These are phyloP conservation scores for Silene vulgaris DNA, from an alignment of 179 eudicot genomes.

Conservation along the genomic window DNA sequence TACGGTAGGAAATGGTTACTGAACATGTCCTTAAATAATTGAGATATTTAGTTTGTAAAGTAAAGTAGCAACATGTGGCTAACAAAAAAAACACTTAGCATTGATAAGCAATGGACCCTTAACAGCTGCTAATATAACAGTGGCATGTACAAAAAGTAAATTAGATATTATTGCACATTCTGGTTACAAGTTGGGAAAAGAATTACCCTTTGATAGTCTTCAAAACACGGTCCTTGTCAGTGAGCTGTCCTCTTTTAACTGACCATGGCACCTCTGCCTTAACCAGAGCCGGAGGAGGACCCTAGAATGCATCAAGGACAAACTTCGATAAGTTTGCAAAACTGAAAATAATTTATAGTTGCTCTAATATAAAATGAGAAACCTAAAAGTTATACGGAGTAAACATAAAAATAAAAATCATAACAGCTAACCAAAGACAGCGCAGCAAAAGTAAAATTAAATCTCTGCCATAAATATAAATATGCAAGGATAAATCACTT, in stretches of 20 bases:
- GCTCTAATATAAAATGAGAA: neutral
- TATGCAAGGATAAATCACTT: neutral
- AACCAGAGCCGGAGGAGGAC: constrained; percentile 67
- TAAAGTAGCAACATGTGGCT: neutral
- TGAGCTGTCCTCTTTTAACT: constrained; percentile 66
- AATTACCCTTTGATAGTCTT: constrained; percentile 95
- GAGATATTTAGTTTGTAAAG: neutral
- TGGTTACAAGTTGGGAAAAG: neutral
- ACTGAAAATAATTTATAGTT: neutral
- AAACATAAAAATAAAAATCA: neutral
- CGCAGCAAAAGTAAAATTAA: neutral
- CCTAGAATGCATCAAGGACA: constrained; percentile 38
- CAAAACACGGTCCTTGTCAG: constrained; percentile 85
- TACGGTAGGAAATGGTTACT: neutral
- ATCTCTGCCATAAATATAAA: neutral
- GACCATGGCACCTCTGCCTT: constrained; percentile 99
- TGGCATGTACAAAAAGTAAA: neutral
- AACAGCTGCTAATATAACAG: neutral
- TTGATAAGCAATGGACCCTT: neutral
- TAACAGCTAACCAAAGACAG: neutral
- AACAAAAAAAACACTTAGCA: too few species aligned
- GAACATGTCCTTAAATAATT: neutral
- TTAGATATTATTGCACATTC: neutral
- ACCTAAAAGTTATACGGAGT: too few species aligned
- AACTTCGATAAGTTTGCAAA: neutral